Evolutionary conservation across 208 protist species (phyloP).

Genomic region (Leishmania aethiopica): DNA sequence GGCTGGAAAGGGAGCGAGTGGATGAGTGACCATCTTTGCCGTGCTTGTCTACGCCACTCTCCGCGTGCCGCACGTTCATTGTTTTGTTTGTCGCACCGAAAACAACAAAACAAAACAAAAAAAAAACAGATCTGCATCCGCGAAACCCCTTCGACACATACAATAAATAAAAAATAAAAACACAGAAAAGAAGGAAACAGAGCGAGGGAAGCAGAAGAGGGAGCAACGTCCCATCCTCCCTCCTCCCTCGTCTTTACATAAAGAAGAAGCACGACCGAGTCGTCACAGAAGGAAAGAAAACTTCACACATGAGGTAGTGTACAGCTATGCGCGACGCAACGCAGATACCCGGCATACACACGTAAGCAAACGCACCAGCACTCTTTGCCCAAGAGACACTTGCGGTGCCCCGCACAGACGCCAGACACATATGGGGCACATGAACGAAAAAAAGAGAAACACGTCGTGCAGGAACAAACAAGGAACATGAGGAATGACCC

Average conservation of each 20-base stretch:
- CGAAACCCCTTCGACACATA: no score
- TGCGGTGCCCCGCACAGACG: neutral
- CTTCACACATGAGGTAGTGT: slow-evolving; percentile 8
- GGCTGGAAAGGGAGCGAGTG: neutral
- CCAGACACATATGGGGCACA: neutral
- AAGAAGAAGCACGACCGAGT: neutral
- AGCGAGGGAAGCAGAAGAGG: neutral
- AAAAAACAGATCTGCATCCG: neutral
- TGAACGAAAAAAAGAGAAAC: slow-evolving; percentile 16
- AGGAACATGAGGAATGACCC: neutral
- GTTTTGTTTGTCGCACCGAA: neutral
- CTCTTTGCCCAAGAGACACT: neutral
- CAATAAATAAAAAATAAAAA: no score
- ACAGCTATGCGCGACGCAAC: neutral
- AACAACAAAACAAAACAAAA: neutral
- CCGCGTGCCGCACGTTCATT: neutral
- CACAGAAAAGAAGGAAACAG: neutral
- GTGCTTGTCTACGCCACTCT: neutral
- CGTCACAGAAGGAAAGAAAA: neutral
- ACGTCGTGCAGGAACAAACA: slow-evolving; percentile 12
- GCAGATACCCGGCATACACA: neutral
- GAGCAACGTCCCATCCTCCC: no score
- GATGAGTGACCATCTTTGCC: neutral
- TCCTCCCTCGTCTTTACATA: neutral
- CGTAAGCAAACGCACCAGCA: neutral